Evolutionary conservation across 1,284 basidiomycete species (phyloP), one percentile per base, ranked within the genome.

Genomic region (Trametes pubescens): DNA sequence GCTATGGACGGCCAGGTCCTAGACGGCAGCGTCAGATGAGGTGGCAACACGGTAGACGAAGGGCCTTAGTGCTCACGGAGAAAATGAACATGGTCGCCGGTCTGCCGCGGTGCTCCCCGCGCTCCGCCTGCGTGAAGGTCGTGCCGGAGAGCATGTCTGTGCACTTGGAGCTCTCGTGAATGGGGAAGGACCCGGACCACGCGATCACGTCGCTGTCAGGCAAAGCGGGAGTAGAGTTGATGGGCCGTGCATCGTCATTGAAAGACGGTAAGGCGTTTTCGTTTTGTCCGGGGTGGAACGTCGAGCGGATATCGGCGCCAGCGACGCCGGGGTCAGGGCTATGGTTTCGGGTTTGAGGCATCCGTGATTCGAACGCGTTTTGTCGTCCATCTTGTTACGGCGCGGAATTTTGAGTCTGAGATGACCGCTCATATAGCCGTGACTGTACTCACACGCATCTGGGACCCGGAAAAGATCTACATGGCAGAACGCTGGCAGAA

Each of bases 71-170:
- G 16, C 26, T 13, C 18, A 49, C 38, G 5, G 26, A 29, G 29
- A 32, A 49, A 9, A 49, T n/a, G 48, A 52, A 38, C 51, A 52
- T 35, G 35, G 49, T 24, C 59, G 69, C 85, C 66, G 65, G 51
- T 13, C 21, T 24, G 4, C 88, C 87, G 58, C 83, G 79, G 70
- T 86, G 82, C 56, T 89, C 86, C 18, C 90, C 81, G 37, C 79
- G 77, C 21, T 82, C 79, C 0, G 86, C 85, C 61, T 89, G 87
- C 9, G 88, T 84, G 68, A 90, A 89, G 0, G 86, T 89, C 0
- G 85, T 81, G 0, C 89, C 89, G 1, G 87, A 88, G 3, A 91
- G 77, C 0, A 83, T 76, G 1, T 77, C 74, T 0, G 89, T 90
- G 68, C 80, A 79, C 60, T 86, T 90, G 22, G 80, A 77, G n/a